Evolutionary conservation across 2,329 filamentous ascomycete genomes (phyloP), one percentile per base, ranked within the genome.

Genomic region (Nemania abortiva): DNA sequence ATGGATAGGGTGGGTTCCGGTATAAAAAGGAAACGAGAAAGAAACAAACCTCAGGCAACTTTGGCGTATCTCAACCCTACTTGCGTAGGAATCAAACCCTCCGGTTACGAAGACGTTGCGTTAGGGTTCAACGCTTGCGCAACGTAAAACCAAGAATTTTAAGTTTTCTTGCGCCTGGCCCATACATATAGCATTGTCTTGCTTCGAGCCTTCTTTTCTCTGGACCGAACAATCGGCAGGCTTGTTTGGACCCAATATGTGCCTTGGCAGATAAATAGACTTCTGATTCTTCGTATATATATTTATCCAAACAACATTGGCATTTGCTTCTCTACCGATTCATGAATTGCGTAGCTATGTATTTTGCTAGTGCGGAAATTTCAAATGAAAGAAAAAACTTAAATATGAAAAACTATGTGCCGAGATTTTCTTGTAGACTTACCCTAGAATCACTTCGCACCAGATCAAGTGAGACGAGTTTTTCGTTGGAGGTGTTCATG

Each of bases 231-330:
- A 20, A 29, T 13, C 37, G n/a, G 11, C 52, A 15, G 49, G 65
- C 54, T 60, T 54, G 22, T 63, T 55, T 31, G 49, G 27, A 27
- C 11, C 15, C 6, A 20, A 18, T 55, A 18, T 47, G 29, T 34
- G 59, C 37, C 54, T 59, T 54, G 27, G 22, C 55, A 50, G 22
- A 63, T 60, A 68, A 29, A 63, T 68, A 68, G 65, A 68, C 29
- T 68, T 68, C n/a, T 60, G 56, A 60, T 63, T 68, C 61, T 63
- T 24, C 59, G 65, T 68, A 64, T 42, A 68, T 64, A 64, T 57
- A 60, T 68, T 49, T 54, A 63, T 55, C 37, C 39, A 68, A 63
- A 50, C 24, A 55, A 11, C 5, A 13, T 62, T 62, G 42, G 18
- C 47, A 65, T 60, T 20, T 53, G n/a, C 20, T 4, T 57, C 47